These are phyloP conservation scores for Solanum pinnatisectum DNA, from an alignment of 257 asterid species.

Conservation along the genomic window DNA sequence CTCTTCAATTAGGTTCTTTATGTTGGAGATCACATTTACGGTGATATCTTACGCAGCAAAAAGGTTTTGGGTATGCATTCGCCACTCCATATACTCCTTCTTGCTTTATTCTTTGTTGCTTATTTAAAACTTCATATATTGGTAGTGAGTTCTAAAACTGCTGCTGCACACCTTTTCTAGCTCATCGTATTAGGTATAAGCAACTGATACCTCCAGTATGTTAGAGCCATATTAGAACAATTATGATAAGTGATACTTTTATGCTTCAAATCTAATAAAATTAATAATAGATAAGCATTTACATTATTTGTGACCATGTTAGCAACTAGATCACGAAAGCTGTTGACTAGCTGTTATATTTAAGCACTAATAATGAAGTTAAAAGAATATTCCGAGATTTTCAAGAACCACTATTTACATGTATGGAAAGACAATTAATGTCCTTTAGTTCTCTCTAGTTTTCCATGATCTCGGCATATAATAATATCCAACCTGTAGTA, in stretches of 20 bases:
- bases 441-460: background rate
- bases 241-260: background rate
- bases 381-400: background rate
- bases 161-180: background rate
- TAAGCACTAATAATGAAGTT: background rate
- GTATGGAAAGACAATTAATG: background rate
- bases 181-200: background rate
- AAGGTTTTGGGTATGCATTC: constrained; percentile 68
- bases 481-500: background rate
- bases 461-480: background rate
- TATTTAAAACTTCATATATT: background rate
- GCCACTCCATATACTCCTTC: background rate
- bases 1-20: constrained; percentile 68
- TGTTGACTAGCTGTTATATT: background rate
- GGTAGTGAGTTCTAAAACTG: background rate
- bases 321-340: background rate
- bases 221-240: background rate
- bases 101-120: background rate
- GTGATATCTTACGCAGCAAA: constrained; percentile 95
- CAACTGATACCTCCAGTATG: background rate
- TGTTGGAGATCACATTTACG: constrained; percentile 98
- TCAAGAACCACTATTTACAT: background rate
- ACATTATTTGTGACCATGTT: background rate
- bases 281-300: background rate
- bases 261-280: background rate